phyloP scores from a whole-genome alignment of 2,329 filamentous ascomycete species.

The Cercospora sp. region DNA sequence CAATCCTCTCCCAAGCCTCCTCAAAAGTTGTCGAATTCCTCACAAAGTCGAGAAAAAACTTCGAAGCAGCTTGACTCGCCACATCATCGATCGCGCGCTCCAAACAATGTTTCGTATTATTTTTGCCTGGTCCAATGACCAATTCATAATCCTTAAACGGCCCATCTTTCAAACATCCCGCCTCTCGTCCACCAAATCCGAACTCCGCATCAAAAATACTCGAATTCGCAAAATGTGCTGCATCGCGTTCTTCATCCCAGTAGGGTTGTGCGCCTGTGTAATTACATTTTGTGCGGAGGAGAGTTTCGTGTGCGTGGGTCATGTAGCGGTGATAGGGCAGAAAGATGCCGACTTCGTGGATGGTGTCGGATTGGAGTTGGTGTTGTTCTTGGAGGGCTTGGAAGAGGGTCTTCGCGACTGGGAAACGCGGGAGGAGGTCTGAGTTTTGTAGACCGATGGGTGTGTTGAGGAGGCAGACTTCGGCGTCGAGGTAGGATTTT shows the following conservation, averaged over 20 bases:
- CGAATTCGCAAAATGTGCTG: neutral
- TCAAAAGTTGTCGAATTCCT: neutral
- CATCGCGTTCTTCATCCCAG: constrained; percentile 8
- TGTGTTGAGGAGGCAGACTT: constrained; percentile 2
- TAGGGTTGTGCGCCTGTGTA: constrained; percentile 38
- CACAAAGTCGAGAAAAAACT: neutral
- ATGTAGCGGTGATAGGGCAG: constrained; percentile 47
- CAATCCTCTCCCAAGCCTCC: constrained; percentile 1
- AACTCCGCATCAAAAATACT: neutral
- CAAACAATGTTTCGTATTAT: neutral
- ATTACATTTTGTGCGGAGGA: constrained; percentile 44
- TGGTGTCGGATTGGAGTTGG: neutral
- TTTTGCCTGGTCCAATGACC: neutral
- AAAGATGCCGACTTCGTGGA: constrained; percentile 30
- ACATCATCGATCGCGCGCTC: neutral
- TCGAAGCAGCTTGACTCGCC: neutral
- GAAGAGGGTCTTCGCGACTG: constrained; percentile 1
- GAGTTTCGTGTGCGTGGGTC: constrained; percentile 46
- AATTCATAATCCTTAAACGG: neutral
- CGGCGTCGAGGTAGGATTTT: constrained; percentile 6
- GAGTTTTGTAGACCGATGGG: too few relatives aligned
- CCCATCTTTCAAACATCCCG: neutral
- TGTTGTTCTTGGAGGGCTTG: constrained; percentile 4
- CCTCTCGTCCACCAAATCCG: neutral
- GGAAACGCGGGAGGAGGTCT: neutral